Evolutionary conservation across 805 yeast genomes (phyloP).

Genomic region (Schizosaccharomyces lindneri): DNA sequence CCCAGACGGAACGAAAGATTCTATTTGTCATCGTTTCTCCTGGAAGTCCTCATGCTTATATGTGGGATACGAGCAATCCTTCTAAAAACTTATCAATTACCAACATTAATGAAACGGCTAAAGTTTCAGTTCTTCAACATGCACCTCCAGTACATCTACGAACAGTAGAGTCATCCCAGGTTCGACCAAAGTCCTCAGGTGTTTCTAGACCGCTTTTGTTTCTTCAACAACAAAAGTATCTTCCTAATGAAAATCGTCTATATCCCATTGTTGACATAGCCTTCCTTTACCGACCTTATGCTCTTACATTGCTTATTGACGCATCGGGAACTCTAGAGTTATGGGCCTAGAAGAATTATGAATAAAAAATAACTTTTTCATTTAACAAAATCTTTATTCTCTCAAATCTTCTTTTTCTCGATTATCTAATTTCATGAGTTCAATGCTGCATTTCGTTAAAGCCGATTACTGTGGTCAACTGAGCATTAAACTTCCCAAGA

Average conservation of each 20-base stretch:
- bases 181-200: slow-evolving; percentile 1
- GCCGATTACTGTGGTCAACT: too few relatives aligned
- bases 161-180: background rate
- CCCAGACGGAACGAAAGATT: background rate
- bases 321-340: background rate
- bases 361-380: too few relatives aligned
- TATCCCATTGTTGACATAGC: background rate
- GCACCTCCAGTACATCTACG: background rate
- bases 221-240: slow-evolving; percentile 4
- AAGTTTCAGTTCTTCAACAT: background rate
- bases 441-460: too few relatives aligned
- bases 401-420: too few relatives aligned
- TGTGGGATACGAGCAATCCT: background rate
- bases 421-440: too few relatives aligned
- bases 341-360: background rate
- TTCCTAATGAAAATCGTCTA: slow-evolving; percentile 16
- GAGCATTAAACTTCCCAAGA: too few relatives aligned
- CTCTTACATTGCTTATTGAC: background rate
- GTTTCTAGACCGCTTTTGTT: background rate
- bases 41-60: background rate
- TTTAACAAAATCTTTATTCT: too few relatives aligned
- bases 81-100: background rate
- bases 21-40: background rate
- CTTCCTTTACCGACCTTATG: background rate
- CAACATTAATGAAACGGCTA: background rate